These are phyloP conservation scores for Saposhnikovia divaricata DNA, from an alignment of 129 eudicot species.

Conservation along the genomic window DNA sequence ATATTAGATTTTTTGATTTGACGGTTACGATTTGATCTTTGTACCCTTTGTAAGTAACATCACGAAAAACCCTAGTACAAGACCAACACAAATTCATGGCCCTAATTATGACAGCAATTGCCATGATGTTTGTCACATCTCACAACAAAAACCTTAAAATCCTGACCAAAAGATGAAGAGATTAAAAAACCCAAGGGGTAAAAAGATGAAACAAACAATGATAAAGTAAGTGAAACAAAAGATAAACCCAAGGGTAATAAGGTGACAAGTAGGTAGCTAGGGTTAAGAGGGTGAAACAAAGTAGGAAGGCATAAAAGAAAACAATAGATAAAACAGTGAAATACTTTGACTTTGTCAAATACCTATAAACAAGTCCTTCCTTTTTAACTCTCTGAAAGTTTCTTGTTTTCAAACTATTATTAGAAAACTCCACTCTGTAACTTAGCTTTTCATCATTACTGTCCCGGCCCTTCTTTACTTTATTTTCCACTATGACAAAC, in stretches of 20 bases:
- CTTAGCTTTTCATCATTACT: neutral
- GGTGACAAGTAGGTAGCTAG: conserved; percentile 22
- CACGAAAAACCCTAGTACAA: conserved; percentile 4
- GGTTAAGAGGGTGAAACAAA: conserved; percentile 27
- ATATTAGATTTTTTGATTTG: conserved; percentile 12
- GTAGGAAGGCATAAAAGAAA: conserved; percentile 17
- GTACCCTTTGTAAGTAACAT: conserved; percentile 9
- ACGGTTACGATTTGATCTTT: conserved; percentile 14
- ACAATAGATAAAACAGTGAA: conserved; percentile 23
- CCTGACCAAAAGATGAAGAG: neutral
- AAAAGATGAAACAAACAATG: neutral
- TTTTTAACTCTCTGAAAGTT: conserved; percentile 25
- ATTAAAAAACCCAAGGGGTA: neutral
- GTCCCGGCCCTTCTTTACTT: neutral
- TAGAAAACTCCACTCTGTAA: conserved; percentile 26
- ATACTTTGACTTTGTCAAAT: conserved; percentile 32
- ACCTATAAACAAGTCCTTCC: conserved; percentile 19
- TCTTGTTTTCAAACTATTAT: conserved; percentile 30
- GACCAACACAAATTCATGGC: conserved; percentile 6
- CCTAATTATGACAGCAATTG: neutral
- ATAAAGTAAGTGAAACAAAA: neutral
- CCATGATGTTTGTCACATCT: neutral
- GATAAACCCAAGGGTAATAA: conserved; percentile 18
- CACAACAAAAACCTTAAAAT: conserved; percentile 7
- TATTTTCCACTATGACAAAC: neutral